phyloP scores from a whole-genome alignment of 371 early-diverging fungal genomes.

The Mortierella sp. region DNA sequence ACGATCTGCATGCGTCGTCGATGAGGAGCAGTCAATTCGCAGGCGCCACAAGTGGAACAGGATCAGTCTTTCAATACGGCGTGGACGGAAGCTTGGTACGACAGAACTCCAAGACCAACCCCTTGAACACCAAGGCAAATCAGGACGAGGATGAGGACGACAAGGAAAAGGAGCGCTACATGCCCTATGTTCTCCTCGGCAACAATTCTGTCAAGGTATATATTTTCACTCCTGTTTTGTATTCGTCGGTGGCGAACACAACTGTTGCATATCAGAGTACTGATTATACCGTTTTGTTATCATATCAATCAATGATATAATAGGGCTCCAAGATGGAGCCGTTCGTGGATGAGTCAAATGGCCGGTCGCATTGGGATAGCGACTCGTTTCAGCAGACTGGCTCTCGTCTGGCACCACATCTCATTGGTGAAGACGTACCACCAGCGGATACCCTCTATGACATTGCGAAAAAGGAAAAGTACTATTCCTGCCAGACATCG shows the following conservation, averaged over 20 bases:
- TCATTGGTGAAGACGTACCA: conserved; percentile 49
- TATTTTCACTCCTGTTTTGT: not conserved
- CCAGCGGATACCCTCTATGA: conserved; percentile 47
- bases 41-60: not conserved
- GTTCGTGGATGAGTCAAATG: conserved; percentile 33
- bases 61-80: conserved; percentile 23
- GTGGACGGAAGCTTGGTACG: conserved; percentile 22
- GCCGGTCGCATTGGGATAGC: conserved; percentile 38
- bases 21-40: conserved; percentile 16
- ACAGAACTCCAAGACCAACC: conserved; percentile 12
- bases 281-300: not conserved
- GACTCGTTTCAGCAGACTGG: conserved; percentile 37
- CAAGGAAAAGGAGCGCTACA: conserved; percentile 50
- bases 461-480: conserved; percentile 45
- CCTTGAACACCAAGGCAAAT: conserved; percentile 3
- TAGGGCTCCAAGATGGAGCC: conserved; percentile 47
- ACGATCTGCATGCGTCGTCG: conserved; percentile 16
- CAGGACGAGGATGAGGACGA: conserved; percentile 47
- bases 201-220: conserved; percentile 31
- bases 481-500: conserved; percentile 25
- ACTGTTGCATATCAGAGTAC: not conserved
- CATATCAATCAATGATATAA: not conserved
- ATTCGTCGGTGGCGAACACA: not conserved
- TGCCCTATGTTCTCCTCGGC: conserved; percentile 35
- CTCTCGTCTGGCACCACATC: conserved; percentile 29